Conservation (phyloP, 306 rosid species). For the Clitoria ternatea region DNA sequence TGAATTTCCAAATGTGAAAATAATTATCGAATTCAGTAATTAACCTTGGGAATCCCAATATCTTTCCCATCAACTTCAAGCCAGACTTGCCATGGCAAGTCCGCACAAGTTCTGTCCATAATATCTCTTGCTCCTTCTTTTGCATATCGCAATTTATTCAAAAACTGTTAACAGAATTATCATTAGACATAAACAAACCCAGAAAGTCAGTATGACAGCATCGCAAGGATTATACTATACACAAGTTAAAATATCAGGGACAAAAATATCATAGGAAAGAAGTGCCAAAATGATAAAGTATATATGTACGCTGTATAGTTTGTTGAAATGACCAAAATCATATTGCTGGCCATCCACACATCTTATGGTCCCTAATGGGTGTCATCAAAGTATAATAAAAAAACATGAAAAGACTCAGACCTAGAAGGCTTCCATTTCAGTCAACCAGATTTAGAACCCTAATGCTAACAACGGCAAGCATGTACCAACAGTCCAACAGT, state of each 20-base stretch:
- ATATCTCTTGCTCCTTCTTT: conserved; percentile 87
- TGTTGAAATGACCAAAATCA: conserved; percentile 11
- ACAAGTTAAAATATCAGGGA: conserved; percentile 15
- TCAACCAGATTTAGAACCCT: conserved; percentile 13
- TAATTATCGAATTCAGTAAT: not conserved
- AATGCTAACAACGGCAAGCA: not conserved
- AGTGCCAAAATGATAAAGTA: not conserved
- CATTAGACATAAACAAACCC: conserved; percentile 18
- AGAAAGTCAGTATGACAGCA: conserved; percentile 14
- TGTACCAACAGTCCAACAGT: not conserved
- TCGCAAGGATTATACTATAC: not conserved
- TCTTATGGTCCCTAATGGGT: conserved; percentile 10
- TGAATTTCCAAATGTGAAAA: conserved; percentile 3
- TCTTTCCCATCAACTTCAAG: conserved; percentile 81
- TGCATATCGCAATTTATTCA: conserved; percentile 69
- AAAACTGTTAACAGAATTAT: conserved; percentile 41
- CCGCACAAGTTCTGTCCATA: conserved; percentile 82
- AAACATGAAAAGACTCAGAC: not conserved
- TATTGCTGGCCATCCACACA: conserved; percentile 10
- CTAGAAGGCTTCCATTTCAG: not conserved
- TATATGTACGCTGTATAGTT: conserved; percentile 4
- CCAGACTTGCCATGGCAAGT: conserved; percentile 86
- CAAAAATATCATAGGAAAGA: conserved; percentile 1
- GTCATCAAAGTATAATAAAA: not conserved
- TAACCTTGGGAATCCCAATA: conserved; percentile 67